Percentiles rank a stretch among this genome's conserved stretches.
Conservation (phyloP, 2,329 filamentous ascomycete genomes). For the Fusarium decemcellulare region DNA sequence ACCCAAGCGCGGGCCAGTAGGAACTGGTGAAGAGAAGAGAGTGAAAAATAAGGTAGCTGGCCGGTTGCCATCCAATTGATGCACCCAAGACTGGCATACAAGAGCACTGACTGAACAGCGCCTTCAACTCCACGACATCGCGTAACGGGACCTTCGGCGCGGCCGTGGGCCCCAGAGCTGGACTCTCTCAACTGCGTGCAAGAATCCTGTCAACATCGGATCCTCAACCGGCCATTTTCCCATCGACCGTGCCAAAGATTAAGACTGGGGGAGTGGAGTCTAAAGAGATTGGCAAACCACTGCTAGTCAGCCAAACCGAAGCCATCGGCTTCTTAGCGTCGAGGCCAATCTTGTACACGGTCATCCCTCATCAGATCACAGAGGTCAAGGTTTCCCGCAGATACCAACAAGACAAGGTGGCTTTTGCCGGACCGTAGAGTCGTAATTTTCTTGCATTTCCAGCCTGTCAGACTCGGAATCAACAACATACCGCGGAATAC, state of each 20-base stretch:
- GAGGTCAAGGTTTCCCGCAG: conserved; percentile 32
- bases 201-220: conserved; percentile 8
- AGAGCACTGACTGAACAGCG: background rate
- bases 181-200: background rate
- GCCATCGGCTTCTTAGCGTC: conserved; percentile 40
- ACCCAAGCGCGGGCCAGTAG: conserved; percentile 17
- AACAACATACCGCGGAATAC: conserved; percentile 28
- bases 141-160: background rate
- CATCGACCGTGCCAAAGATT: conserved; percentile 21
- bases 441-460: conserved; percentile 33
- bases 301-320: conserved; percentile 38
- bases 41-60: conserved; percentile 7
- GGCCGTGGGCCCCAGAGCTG: conserved; percentile 6
- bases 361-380: conserved; percentile 23
- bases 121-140: background rate
- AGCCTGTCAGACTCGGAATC: conserved; percentile 30
- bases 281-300: conserved; percentile 39
- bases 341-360: conserved; percentile 18
- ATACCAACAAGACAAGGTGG: conserved; percentile 38
- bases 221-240: conserved; percentile 20
- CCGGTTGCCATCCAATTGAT: background rate
- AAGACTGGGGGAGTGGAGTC: conserved; percentile 36
- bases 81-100: background rate
- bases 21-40: conserved; percentile 18
- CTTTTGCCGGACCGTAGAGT: conserved; percentile 30